A percentile compares a stretch with the other conserved stretches of the same genome.
Evolutionary conservation across 192 early-diverging fungal genomes (phyloP).

Genomic region (Podila horticola): DNA sequence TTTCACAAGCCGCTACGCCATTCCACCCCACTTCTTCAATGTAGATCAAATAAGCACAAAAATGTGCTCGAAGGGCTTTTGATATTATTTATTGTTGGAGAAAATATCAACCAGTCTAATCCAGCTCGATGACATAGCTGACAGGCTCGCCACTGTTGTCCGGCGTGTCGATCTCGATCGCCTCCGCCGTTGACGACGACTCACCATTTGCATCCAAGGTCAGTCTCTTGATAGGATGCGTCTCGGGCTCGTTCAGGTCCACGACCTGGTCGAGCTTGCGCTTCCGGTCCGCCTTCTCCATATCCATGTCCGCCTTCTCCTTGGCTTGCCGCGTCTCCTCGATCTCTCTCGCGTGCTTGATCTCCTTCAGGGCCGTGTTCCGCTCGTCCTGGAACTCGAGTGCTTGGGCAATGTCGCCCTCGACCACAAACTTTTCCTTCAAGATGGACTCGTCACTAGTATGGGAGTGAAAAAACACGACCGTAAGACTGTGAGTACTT

Average conservation of each 20-base stretch:
- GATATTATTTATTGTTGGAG: too few species aligned
- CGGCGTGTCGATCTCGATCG: conserved; percentile 1
- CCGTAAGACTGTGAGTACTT: too few species aligned
- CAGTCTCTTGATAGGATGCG: background rate
- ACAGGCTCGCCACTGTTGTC: background rate
- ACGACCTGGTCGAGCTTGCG: conserved; percentile 2
- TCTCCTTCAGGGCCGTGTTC: background rate
- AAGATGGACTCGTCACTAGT: background rate
- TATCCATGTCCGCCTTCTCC: background rate
- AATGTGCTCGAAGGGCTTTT: too few species aligned
- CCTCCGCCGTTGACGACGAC: background rate
- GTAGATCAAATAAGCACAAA: too few species aligned
- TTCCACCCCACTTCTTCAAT: too few species aligned
- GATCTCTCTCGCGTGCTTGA: background rate
- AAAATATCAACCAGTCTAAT: background rate
- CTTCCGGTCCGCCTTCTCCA: background rate
- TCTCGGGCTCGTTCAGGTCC: background rate
- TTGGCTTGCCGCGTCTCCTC: background rate
- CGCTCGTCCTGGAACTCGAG: background rate
- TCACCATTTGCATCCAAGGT: background rate
- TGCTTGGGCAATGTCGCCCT: background rate
- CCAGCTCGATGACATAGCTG: background rate
- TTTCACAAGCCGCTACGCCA: too few species aligned
- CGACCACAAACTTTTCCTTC: background rate
- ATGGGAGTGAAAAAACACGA: too few species aligned